phyloP scores from a whole-genome alignment of 2,329 filamentous ascomycete genomes.

The Verticillium albo-atrum region DNA sequence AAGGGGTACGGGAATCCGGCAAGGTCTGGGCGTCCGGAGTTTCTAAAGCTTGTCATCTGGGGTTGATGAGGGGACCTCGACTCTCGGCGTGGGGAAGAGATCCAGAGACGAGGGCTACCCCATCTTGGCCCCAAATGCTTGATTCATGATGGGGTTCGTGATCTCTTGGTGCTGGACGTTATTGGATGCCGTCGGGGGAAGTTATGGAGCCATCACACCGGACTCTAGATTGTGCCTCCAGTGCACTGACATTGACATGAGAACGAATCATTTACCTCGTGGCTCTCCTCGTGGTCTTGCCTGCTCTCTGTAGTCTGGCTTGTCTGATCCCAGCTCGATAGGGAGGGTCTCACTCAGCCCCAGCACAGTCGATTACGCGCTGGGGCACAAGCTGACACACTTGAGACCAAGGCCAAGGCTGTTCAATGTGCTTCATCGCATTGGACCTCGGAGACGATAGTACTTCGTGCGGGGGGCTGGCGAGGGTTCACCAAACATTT shows the following conservation, averaged over 20 bases:
- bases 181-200: not conserved
- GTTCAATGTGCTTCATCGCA: no score
- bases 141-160: not conserved
- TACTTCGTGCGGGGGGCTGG: no score
- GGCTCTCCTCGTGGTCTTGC: not conserved
- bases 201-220: not conserved
- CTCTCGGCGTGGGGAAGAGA: not conserved
- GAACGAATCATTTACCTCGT: not conserved
- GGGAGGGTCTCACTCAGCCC: not conserved
- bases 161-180: not conserved
- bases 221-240: not conserved
- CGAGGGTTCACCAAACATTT: no score
- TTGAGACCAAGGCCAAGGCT: no score
- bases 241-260: not conserved
- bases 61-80: not conserved
- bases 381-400: not conserved
- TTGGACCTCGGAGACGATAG: no score
- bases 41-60: not conserved
- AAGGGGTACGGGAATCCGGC: not conserved
- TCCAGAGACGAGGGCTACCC: not conserved
- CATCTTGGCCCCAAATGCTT: not conserved
- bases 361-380: not conserved
- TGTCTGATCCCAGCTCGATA: not conserved
- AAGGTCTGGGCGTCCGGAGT: not conserved
- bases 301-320: no score